These are phyloP conservation scores for Tuctoria greenei DNA, from an alignment of 176 grass and related monocot species.

Conservation along the genomic window DNA sequence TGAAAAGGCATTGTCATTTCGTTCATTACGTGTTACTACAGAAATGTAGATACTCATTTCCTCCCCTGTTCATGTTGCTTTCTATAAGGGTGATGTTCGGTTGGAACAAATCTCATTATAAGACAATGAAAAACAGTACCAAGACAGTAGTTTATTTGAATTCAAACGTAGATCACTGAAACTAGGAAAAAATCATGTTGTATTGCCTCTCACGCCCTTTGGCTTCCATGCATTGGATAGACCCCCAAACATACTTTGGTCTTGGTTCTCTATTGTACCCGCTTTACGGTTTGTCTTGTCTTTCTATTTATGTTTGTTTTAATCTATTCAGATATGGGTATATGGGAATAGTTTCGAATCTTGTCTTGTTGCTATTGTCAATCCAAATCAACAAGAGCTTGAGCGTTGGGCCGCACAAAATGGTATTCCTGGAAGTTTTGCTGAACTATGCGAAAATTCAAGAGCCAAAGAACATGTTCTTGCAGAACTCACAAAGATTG, in stretches of 20 bases:
- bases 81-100: background rate
- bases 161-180: background rate
- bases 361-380: slow-evolving; percentile 67
- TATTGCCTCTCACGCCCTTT: background rate
- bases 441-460: slow-evolving; percentile 55
- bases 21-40: background rate
- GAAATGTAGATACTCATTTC: background rate
- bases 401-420: slow-evolving; percentile 68
- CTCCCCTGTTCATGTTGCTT: background rate
- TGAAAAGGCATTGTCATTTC: background rate
- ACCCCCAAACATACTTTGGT: background rate
- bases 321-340: slow-evolving; percentile 86
- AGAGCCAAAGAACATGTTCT: slow-evolving; percentile 72
- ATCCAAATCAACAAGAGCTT: slow-evolving; percentile 75
- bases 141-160: background rate
- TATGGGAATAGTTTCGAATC: slow-evolving; percentile 97
- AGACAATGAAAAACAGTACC: background rate
- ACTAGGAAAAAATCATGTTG: background rate
- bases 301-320: slow-evolving; percentile 4
- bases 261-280: background rate
- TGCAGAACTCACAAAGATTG: slow-evolving; percentile 56
- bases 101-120: slow-evolving; percentile 16
- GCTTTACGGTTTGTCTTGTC: background rate
- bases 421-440: slow-evolving; percentile 43
- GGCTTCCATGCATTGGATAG: background rate